phyloP scores from a whole-genome alignment of 2,329 filamentous ascomycete species.

The Cladosporium velox region DNA sequence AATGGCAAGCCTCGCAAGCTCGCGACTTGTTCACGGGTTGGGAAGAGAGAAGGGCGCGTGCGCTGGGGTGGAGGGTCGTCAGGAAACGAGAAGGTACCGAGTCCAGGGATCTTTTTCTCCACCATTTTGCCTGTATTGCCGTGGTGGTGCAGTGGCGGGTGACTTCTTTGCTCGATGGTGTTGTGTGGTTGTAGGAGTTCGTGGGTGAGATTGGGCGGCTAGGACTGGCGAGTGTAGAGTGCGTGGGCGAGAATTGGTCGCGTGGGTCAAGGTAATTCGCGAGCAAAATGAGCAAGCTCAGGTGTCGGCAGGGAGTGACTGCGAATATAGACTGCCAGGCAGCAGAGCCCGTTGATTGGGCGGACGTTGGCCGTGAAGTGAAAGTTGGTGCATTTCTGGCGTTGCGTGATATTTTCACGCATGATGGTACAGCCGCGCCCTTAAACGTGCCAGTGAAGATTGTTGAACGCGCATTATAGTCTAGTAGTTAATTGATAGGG shows the following conservation, averaged over 20 bases:
- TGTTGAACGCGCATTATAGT: background rate
- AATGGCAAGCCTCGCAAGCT: background rate
- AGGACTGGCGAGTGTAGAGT: background rate
- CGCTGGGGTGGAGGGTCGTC: background rate
- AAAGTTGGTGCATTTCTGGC: background rate
- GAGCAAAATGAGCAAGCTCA: background rate
- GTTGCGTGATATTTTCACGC: background rate
- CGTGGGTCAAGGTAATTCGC: background rate
- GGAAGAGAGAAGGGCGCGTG: background rate
- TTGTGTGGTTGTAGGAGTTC: background rate
- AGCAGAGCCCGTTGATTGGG: background rate
- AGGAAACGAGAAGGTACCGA: background rate
- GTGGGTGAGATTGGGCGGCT: background rate
- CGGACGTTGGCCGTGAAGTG: background rate
- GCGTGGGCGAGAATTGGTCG: background rate
- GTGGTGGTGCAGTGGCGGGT: background rate
- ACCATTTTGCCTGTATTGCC: background rate
- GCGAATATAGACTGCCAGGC: background rate
- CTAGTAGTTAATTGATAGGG: background rate
- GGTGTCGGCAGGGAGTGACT: background rate
- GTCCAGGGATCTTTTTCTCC: background rate
- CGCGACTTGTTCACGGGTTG: background rate
- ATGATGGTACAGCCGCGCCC: too few species aligned
- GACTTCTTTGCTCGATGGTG: background rate
- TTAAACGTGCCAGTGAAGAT: background rate